Evolutionary conservation across 805 yeast genomes (phyloP), one percentile per base, ranked within the genome.

Genomic region (Jamesozyma gamospora): DNA sequence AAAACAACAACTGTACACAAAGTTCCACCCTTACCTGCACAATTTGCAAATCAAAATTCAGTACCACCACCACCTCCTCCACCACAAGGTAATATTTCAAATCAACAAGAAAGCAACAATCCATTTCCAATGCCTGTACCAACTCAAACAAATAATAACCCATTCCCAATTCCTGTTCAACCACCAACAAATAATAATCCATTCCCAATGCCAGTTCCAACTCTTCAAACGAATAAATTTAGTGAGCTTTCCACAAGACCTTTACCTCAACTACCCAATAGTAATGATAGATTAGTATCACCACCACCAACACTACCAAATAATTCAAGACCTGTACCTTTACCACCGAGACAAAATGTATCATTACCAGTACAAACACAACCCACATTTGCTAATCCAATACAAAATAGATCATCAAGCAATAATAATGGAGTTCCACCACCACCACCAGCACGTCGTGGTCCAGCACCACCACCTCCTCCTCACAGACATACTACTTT

Each of bases 381-480:
- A 28, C 46, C 45, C n/a, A 35, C 47, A 26, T 25, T 18, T 19
- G n/a, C n/a, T n/a, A n/a, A n/a, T n/a, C 32, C 24, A 14, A 14
- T 14, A 15, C 34, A 36, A 25, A 21, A 29, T 16, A 28, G 30
- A 3, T 31, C 39, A 4, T 6, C 21, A 8, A 4, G 6, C 19
- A 8, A 16, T 12, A 12, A 18, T 14, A 9, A 13, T 17, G 29
- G 38, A 29, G 44, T 46, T 26, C 48, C 51, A 15, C 50, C 49
- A 5, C 52, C 57, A 16, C 60, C 61, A 13, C 60, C 61, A 2
- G 49, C 60, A 32, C 53, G 58, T 31, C 49, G 60, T 17, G 56
- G 60, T 5, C 55, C 59, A 8, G 58, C 55, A 10, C 63, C 62
- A 17, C 54, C 57, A n/a, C 52, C 53, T 4, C 56, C 52, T 10